Percentiles rank a stretch among this genome's conserved stretches.
Evolutionary conservation across 805 yeast species (phyloP).

Genomic region (Isabelozyma gotoi): DNA sequence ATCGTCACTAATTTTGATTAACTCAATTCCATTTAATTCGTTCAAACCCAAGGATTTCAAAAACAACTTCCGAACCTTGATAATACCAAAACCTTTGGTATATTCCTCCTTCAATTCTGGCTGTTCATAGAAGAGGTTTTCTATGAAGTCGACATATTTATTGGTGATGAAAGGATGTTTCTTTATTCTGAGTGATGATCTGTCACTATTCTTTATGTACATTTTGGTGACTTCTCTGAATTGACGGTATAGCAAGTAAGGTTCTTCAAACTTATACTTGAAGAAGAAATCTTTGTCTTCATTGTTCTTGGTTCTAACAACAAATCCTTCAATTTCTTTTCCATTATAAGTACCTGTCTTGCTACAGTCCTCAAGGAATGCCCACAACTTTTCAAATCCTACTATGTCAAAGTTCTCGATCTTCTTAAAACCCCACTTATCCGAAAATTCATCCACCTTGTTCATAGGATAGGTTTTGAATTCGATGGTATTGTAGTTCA

Average conservation of each 20-base stretch:
- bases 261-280: constrained; percentile 94
- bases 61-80: constrained; percentile 68
- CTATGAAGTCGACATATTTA: constrained; percentile 68
- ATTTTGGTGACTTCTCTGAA: constrained; percentile 83
- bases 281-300: constrained; percentile 61
- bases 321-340: constrained; percentile 90
- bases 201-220: constrained; percentile 38
- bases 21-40: constrained; percentile 55
- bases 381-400: constrained; percentile 41
- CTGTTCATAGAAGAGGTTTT: constrained; percentile 51
- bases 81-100: constrained; percentile 64
- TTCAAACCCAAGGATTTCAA: constrained; percentile 46
- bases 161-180: constrained; percentile 62
- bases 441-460: constrained; percentile 59
- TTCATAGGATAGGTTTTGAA: constrained; percentile 68
- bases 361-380: constrained; percentile 56
- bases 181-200: constrained; percentile 11
- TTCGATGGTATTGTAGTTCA: constrained; percentile 63
- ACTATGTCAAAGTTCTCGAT: constrained; percentile 47
- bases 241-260: constrained; percentile 85
- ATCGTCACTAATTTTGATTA: constrained; percentile 49
- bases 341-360: constrained; percentile 69
- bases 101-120: constrained; percentile 48
- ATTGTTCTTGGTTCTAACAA: constrained; percentile 59
- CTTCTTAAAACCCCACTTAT: constrained; percentile 66